Conservation (phyloP, 768 basidiomycete genomes). For the Astraeus odoratus region DNA sequence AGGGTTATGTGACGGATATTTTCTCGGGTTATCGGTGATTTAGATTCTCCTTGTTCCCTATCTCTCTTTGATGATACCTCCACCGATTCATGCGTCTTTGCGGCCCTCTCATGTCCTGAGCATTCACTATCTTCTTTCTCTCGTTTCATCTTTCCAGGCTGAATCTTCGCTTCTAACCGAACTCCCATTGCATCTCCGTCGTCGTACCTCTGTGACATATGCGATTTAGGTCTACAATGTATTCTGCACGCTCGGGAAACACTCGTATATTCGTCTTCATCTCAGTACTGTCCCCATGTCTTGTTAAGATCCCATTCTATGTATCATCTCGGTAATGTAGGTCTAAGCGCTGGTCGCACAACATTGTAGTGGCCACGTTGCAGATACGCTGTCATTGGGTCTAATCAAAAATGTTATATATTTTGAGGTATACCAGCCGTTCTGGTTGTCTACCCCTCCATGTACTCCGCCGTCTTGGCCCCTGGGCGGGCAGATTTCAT, state of each 20-base stretch:
- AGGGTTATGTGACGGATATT: conserved; percentile 71
- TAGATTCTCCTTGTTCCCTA: conserved; percentile 64
- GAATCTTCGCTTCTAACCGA: conserved; percentile 24
- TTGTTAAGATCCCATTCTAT: background rate
- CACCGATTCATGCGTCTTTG: conserved; percentile 26
- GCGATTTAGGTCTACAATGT: conserved; percentile 34
- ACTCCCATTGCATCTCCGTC: conserved; percentile 18
- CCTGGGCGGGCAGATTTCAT: conserved; percentile 47
- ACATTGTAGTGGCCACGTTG: background rate
- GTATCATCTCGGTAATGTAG: too few species aligned
- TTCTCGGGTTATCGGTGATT: conserved; percentile 53
- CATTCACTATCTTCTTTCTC: conserved; percentile 17
- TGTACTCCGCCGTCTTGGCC: too few species aligned
- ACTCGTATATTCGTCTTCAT: conserved; percentile 14
- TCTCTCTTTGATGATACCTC: conserved; percentile 81
- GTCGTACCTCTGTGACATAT: conserved; percentile 34
- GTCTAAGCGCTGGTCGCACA: too few species aligned
- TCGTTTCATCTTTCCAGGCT: conserved; percentile 28
- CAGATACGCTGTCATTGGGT: background rate
- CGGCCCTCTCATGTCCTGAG: conserved; percentile 20
- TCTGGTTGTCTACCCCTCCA: too few species aligned
- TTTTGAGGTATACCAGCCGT: too few species aligned
- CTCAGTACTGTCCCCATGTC: conserved; percentile 3
- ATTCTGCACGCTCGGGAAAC: conserved; percentile 32
- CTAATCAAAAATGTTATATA: background rate